Percentiles rank a stretch among this genome's conserved stretches.
phyloP scores from a whole-genome alignment of 441 rosid species.

The Pelargonium fulgidum region DNA sequence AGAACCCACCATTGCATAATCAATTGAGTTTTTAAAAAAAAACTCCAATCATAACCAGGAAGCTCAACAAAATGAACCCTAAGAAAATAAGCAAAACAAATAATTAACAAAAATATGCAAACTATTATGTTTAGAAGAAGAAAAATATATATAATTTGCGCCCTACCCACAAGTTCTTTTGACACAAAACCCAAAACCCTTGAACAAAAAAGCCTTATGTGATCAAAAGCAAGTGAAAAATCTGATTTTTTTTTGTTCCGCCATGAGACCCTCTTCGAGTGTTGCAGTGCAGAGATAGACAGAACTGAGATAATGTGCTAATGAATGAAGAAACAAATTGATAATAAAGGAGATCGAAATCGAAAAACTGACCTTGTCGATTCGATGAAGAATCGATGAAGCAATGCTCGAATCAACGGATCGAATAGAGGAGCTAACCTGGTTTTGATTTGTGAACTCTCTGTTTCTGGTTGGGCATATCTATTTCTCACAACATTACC shows the following conservation, averaged over 20 bases:
- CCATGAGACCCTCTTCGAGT: not conserved
- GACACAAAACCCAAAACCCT: not conserved
- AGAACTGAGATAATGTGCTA: not conserved
- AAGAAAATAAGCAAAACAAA: not conserved
- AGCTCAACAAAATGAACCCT: not conserved
- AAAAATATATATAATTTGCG: not conserved
- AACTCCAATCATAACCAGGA: not conserved
- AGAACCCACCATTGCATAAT: not conserved
- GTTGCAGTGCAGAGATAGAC: not conserved
- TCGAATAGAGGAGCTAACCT: not conserved
- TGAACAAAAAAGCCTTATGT: not conserved
- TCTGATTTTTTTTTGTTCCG: not conserved
- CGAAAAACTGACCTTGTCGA: not conserved
- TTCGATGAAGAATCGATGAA: not conserved
- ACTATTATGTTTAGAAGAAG: not conserved
- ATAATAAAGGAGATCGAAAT: not conserved
- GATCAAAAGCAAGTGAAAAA: not conserved
- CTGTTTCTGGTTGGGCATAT: too few species aligned
- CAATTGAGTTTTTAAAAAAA: not conserved
- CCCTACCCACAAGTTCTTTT: not conserved
- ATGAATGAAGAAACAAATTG: not conserved
- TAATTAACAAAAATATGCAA: not conserved
- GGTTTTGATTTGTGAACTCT: not conserved
- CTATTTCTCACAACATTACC: too few species aligned
- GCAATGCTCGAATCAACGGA: not conserved